phyloP scores from a whole-genome alignment of 2,329 filamentous ascomycete genomes.

The Fusarium vanettenii region DNA sequence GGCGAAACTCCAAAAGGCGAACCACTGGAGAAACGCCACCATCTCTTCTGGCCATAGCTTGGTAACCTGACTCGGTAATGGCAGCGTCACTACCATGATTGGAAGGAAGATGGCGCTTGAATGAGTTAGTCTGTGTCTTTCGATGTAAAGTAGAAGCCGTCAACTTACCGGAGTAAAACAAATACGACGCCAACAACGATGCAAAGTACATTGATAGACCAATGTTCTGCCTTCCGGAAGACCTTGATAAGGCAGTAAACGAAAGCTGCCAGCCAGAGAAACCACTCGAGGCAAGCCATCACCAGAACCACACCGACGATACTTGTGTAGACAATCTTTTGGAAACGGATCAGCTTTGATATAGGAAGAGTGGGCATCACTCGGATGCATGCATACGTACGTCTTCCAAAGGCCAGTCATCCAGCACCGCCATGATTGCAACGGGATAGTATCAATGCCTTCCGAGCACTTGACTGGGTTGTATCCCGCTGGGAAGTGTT shows the following conservation, averaged over 20 bases:
- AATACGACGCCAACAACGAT: slow-evolving; percentile 80
- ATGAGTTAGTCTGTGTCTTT: background rate
- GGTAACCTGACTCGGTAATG: slow-evolving; percentile 78
- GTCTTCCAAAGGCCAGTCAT: slow-evolving; percentile 63
- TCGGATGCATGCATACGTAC: slow-evolving; percentile 41
- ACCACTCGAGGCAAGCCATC: slow-evolving; percentile 90
- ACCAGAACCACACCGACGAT: slow-evolving; percentile 86
- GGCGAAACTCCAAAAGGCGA: slow-evolving; percentile 94
- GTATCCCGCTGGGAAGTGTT: background rate
- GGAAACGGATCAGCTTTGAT: background rate
- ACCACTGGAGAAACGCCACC: slow-evolving; percentile 86
- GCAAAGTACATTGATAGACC: slow-evolving; percentile 83
- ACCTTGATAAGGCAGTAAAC: slow-evolving; percentile 91
- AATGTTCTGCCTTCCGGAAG: slow-evolving; percentile 88
- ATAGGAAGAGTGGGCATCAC: background rate
- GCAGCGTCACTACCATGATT: slow-evolving; percentile 93
- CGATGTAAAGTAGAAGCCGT: background rate
- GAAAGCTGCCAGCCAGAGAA: slow-evolving; percentile 94
- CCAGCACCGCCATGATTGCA: slow-evolving; percentile 55
- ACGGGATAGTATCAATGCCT: background rate
- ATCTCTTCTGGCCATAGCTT: slow-evolving; percentile 77
- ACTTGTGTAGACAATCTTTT: slow-evolving; percentile 84
- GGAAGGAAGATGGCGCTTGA: slow-evolving; percentile 84
- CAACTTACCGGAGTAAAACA: slow-evolving; percentile 75
- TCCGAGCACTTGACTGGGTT: background rate